A percentile compares a stretch with the other conserved stretches of the same genome.
These are phyloP conservation scores for Lotmaria passim DNA, from an alignment of 208 protist genomes.

Conservation along the genomic window DNA sequence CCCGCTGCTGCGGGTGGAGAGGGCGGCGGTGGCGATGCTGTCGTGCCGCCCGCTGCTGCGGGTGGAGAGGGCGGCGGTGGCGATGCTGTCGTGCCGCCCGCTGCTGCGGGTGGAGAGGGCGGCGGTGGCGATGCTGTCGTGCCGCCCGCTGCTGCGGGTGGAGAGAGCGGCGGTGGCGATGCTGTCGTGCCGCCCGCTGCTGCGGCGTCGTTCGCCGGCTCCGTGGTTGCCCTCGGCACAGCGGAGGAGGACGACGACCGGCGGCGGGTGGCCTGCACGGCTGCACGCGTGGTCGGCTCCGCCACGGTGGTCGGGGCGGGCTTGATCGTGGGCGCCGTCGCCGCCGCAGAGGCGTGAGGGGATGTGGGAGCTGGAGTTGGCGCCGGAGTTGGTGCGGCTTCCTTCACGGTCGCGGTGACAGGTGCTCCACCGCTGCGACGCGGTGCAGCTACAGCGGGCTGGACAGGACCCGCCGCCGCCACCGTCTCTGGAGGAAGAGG, in stretches of 20 bases:
- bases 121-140: too few species aligned
- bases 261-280: slow-evolving; percentile 6
- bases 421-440: background rate
- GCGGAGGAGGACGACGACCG: slow-evolving; percentile 10
- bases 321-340: background rate
- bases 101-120: too few species aligned
- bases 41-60: too few species aligned
- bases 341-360: background rate
- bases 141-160: too few species aligned
- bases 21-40: too few species aligned
- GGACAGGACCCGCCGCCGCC: background rate
- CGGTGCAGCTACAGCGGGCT: background rate
- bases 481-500: background rate
- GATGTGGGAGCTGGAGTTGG: background rate
- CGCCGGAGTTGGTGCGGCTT: too few species aligned
- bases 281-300: slow-evolving; percentile 1
- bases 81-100: too few species aligned
- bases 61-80: too few species aligned
- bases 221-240: background rate
- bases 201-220: background rate
- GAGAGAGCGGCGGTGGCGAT: too few species aligned
- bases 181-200: too few species aligned
- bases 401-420: background rate
- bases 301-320: background rate
- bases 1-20: too few species aligned